Base-by-base conservation (phyloP, 768 basidiomycete species). In the Amanita jacksonii region DNA sequence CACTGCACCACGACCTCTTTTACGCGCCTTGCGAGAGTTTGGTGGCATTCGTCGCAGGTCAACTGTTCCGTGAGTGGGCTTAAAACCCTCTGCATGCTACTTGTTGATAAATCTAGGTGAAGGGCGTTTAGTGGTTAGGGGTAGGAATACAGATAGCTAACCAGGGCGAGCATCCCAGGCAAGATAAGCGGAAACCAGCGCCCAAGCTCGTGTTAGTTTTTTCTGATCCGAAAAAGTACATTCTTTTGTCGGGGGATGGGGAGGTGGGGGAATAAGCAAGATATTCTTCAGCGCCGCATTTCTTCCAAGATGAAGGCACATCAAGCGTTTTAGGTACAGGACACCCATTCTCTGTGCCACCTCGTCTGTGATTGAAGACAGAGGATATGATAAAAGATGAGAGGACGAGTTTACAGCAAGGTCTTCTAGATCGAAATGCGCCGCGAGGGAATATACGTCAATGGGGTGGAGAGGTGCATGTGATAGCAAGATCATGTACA, bases 361-460 rank as follows among this genome's bases (percentile, higher is more conserved):
- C 13, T 57, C 59, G 48, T 72, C 68, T 1, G 67, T 62, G 25
- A 73, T 54, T 7, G 47, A 49, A 0, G 54, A 43, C 4, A 69
- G 56, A 4, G 63, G 51, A 38, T 56, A 57, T 2, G 65, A 57
- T 39, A 70, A 57, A 6, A 69, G 60, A 49, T 65, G 62, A 9
- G 63, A 56, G 8, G 69, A 71, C 3, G 63, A 50, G 15, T 54
- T 51, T 12, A 62, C 58, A 1, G 72, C 71, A 19, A 76, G 59
- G 1, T 59, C 53, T 31, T 66, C 50, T 10, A 74, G 56, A 27
- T 57, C 43, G 40, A 60, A 57, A 35, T 56, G 48, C 2, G 49
- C 61, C 2, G 68, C 72, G 12, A 73, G 57, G 0, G 67, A 54
- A 52, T 70, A 76, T 1, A 70, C 50, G 2, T 68, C 61, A 16